Percentiles rank a stretch among this genome's conserved stretches.
Conservation (phyloP, 805 yeast species). For the Kodamaea kakaduensis region DNA sequence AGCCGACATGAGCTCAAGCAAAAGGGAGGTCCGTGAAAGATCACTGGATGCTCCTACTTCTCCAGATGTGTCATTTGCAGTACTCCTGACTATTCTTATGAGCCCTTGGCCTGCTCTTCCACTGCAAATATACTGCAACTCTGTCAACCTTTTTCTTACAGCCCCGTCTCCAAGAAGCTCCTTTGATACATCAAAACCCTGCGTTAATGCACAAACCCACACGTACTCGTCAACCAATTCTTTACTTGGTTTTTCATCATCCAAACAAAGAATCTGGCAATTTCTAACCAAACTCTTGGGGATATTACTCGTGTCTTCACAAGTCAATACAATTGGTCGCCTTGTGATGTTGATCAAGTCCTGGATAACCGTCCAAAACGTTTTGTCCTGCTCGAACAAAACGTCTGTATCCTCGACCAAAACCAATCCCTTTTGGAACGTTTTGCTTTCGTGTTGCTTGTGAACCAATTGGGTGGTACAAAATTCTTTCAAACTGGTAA, state of each 20-base stretch:
- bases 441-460: constrained; percentile 22
- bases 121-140: constrained; percentile 40
- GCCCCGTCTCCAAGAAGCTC: constrained; percentile 21
- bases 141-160: constrained; percentile 44
- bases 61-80: neutral
- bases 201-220: constrained; percentile 34
- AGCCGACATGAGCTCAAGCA: constrained; percentile 24
- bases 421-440: constrained; percentile 60
- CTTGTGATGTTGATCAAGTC: constrained; percentile 57
- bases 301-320: constrained; percentile 45
- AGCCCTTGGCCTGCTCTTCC: neutral
- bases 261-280: constrained; percentile 33
- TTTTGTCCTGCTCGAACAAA: constrained; percentile 69
- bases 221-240: constrained; percentile 33
- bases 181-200: constrained; percentile 29
- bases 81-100: neutral
- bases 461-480: constrained; percentile 82
- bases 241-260: constrained; percentile 14
- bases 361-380: constrained; percentile 73
- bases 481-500: constrained; percentile 64
- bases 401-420: constrained; percentile 85
- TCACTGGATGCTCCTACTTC: constrained; percentile 6
- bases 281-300: constrained; percentile 47
- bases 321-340: constrained; percentile 68
- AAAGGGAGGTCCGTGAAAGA: no score